Base-by-base conservation (phyloP, 1,284 basidiomycete genomes). In the Boletus mariae region DNA sequence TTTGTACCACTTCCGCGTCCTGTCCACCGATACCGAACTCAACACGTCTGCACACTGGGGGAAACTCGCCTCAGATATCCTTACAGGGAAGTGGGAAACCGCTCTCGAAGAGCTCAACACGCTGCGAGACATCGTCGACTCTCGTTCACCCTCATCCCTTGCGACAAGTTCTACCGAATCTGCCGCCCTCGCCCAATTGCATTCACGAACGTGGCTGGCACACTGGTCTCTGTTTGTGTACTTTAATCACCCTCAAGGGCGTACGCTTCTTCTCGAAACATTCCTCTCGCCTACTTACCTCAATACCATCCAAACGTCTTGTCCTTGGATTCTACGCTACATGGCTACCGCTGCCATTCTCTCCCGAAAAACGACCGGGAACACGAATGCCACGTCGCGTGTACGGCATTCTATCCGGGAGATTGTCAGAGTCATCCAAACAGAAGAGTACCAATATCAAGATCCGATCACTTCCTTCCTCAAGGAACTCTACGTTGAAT, bases 221-320 rank as follows among this genome's bases (percentile, higher is more conserved):
- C 97, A 99, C 76, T 99, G 96, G 96, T 92, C 90, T 15, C 84
- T 99, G 49, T 99, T 98, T 72, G 93, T 98, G 59, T 98, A 95
- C 76, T 98, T 96, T 81, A 98, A 98, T 77, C 93, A 98, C 72
- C 86, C 87, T 0, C 83, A 94, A 60, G 94, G 93, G 29, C 86
- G 95, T 41, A 91, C 91, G n/a, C 84, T 92, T 38, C 85, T 99
- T 52, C 87, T 99, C 60, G 97, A 99, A 68, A 92, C 93, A 25
- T 99, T 98, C 86, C 85, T 98, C 64, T 83, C 90, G 23, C 94
- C 94, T 2, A 90, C 92, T 3, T 99, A 98, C 77, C 88, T 99
- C 70, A 97, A 97, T 78, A 98, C 96, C 25, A 95, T 99, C 68
- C 97, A 99, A 72, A 98, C 95, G 0, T 85, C 94, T 2, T 93